Evolutionary conservation across 2,329 filamentous ascomycete species (phyloP).

Genomic region (Alternaria metachromatica): DNA sequence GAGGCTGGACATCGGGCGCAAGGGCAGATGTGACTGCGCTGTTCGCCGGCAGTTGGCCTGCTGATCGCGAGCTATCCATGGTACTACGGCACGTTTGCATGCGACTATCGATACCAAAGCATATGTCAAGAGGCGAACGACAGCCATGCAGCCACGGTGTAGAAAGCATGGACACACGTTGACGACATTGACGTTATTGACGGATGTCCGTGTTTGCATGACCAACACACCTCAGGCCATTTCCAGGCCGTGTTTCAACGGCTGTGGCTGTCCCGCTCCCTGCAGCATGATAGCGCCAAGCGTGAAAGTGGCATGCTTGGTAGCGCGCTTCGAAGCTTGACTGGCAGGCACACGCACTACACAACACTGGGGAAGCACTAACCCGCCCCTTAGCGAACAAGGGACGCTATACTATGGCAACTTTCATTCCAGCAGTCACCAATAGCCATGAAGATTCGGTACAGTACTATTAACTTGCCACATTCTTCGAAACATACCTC

Average conservation of each 20-base stretch:
- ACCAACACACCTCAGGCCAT: not conserved
- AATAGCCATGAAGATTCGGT: constrained; percentile 4
- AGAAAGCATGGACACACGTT: not conserved
- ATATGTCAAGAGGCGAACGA: not conserved
- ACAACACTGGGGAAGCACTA: constrained; percentile 3
- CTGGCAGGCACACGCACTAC: constrained; percentile 23
- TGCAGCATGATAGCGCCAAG: constrained; percentile 34
- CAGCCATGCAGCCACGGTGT: not conserved
- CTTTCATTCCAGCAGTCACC: constrained; percentile 18
- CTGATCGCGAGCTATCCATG: not conserved
- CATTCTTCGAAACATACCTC: not conserved
- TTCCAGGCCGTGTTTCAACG: constrained; percentile 10
- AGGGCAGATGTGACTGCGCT: not conserved
- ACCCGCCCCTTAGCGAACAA: constrained; percentile 4
- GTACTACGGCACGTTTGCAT: not conserved
- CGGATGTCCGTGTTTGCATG: constrained; percentile 4
- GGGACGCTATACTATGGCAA: constrained; percentile 1
- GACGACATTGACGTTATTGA: not conserved
- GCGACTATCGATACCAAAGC: not conserved
- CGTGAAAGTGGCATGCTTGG: constrained; percentile 34
- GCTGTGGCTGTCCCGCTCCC: constrained; percentile 28
- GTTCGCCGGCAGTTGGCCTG: not conserved
- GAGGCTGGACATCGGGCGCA: not conserved
- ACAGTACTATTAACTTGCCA: not conserved
- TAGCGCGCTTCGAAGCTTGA: constrained; percentile 28